phyloP scores from a whole-genome alignment of 2,329 filamentous ascomycete species.

The Cadophora luteo-olivacea region DNA sequence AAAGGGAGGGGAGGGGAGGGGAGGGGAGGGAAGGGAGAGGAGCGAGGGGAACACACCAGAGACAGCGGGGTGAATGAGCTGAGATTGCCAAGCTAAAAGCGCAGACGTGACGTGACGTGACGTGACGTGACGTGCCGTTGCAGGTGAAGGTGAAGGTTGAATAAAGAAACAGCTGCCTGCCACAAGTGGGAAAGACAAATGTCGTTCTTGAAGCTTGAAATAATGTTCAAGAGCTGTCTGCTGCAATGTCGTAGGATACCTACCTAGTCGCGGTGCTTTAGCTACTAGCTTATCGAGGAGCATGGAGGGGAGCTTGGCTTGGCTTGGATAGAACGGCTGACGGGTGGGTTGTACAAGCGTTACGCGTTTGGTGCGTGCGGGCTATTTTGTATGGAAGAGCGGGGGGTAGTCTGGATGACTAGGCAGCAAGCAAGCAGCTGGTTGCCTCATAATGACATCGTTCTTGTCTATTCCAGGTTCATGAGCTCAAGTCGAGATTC shows the following conservation, averaged over 20 bases:
- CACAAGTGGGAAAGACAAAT: background rate
- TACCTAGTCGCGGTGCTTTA: background rate
- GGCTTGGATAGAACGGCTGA: background rate
- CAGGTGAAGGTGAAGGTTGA: background rate
- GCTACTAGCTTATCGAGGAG: background rate
- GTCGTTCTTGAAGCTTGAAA: slow-evolving; percentile 11
- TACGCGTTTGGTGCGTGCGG: background rate
- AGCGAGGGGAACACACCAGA: slow-evolving; percentile 2
- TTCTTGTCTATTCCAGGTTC: too few species aligned
- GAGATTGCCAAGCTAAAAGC: background rate
- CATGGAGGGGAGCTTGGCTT: background rate
- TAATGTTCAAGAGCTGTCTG: background rate
- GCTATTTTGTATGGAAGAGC: background rate
- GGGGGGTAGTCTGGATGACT: background rate
- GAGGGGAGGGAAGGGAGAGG: background rate
- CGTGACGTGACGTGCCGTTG: too few species aligned
- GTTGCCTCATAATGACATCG: background rate
- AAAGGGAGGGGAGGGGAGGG: background rate
- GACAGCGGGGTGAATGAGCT: slow-evolving; percentile 5
- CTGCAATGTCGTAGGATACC: too few species aligned
- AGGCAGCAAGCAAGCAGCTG: background rate
- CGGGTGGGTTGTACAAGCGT: background rate
- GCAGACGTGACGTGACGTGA: slow-evolving; percentile 4
- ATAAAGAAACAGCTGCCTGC: background rate
- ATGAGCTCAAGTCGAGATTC: too few species aligned